Percentiles rank a stretch among this genome's conserved stretches.
phyloP scores from a whole-genome alignment of 257 asterid species.

The Lycium ferocissimum region DNA sequence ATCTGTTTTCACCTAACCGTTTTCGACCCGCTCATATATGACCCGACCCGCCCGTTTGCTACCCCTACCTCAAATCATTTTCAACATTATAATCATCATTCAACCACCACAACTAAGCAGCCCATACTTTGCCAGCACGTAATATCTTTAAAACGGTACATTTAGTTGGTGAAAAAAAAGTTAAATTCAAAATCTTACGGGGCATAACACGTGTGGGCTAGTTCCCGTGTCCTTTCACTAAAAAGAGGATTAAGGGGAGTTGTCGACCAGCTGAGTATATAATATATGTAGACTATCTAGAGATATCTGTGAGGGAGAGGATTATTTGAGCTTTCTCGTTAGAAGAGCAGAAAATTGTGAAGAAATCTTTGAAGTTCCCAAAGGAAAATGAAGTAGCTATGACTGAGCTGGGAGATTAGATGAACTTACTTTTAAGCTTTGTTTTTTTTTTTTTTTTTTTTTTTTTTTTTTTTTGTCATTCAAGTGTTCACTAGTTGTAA shows the following conservation, averaged over 20 bases:
- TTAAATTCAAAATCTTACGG: background rate
- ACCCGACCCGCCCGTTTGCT: too few species aligned
- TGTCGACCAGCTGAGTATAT: background rate
- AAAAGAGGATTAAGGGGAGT: background rate
- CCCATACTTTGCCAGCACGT: background rate
- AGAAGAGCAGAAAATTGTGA: constrained; percentile 17
- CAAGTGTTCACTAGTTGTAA: background rate
- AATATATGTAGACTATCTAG: background rate
- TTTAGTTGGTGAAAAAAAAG: background rate
- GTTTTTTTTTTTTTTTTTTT: background rate
- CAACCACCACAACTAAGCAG: background rate
- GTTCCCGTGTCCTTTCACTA: background rate
- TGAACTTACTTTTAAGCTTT: background rate
- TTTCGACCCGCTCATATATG: too few species aligned
- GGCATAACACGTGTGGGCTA: background rate
- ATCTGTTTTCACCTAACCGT: too few species aligned
- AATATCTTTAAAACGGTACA: background rate
- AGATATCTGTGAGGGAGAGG: background rate
- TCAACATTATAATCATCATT: background rate
- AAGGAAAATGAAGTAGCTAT: background rate
- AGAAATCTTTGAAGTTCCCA: background rate
- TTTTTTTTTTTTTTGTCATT: background rate
- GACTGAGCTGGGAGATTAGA: background rate
- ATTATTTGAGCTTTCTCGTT: background rate
- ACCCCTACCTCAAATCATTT: background rate